Conservation (phyloP, 768 basidiomycete species). For the Collybia mongolica region DNA sequence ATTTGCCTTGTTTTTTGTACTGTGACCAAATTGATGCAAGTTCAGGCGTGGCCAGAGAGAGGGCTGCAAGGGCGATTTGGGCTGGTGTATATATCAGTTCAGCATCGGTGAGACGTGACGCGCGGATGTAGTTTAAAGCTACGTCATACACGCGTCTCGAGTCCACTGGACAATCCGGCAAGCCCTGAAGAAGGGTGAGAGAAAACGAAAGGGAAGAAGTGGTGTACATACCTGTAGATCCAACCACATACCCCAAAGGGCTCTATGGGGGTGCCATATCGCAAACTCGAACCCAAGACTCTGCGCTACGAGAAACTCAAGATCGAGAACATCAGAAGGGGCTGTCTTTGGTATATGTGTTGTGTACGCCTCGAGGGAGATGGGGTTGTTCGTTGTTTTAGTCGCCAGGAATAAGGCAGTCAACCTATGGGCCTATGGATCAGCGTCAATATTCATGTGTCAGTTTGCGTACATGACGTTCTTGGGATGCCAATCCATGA, state of each 20-base stretch:
- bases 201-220: neutral
- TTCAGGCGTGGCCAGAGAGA: slow-evolving; percentile 62
- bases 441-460: neutral
- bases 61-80: slow-evolving; percentile 85
- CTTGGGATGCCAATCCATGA: slow-evolving; percentile 99
- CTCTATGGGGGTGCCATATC: slow-evolving; percentile 87
- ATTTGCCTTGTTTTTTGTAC: slow-evolving; percentile 28
- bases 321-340: slow-evolving; percentile 83
- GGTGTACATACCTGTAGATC: slow-evolving; percentile 70
- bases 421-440: slow-evolving; percentile 54
- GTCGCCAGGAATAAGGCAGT: slow-evolving; percentile 94
- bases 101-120: slow-evolving; percentile 86
- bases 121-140: slow-evolving; percentile 66
- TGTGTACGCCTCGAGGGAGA: slow-evolving; percentile 84
- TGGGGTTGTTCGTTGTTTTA: slow-evolving; percentile 95
- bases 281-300: slow-evolving; percentile 93
- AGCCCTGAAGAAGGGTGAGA: slow-evolving; percentile 39
- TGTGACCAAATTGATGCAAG: slow-evolving; percentile 62
- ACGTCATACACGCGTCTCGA: slow-evolving; percentile 59
- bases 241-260: slow-evolving; percentile 85
- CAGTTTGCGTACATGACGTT: slow-evolving; percentile 81
- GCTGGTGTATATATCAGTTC: slow-evolving; percentile 92
- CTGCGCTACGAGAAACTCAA: slow-evolving; percentile 96
- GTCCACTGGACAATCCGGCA: slow-evolving; percentile 50
- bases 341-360: slow-evolving; percentile 79